Base-by-base conservation (phyloP, 140 eudicot genomes). In the Anethum foeniculum region DNA sequence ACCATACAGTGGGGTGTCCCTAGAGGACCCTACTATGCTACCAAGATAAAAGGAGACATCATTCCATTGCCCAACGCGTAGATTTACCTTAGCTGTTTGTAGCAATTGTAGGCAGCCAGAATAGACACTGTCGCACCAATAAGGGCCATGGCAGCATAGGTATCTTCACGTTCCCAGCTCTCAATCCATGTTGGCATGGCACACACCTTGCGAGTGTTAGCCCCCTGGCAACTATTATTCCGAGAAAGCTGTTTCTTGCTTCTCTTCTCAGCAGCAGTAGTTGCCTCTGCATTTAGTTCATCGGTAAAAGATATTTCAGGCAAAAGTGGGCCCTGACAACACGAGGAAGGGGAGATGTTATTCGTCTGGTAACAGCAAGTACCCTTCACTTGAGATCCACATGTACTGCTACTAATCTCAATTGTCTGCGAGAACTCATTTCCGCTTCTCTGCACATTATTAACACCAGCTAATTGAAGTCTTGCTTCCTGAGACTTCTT, bases 171-270 rank as follows among this genome's bases (percentile, higher is more conserved):
- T 81, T 95, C 99, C 99, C 97, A 95, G 74, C 86, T 85, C 81
- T 95, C 98, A n/a, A 88, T 80, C 99, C 99, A 95, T 7, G 99
- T 86, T 44, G 99, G 99, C 96, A 90, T 89, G 11, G 88, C 84
- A 80, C 90, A 88, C 39, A 83, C 96, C 84, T 85, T 95, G 46
- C 88, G 88, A n/a, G 87, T 49, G 2, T 86, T 30, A 34, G 71
- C 82, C 43, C 84, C 88, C 80, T 88, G 89, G 71, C 80, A 83
- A 80, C 85, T 88, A 36, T 86, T 82, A 38, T 78, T 90, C 44
- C 89, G 68, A 0, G 89, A 87, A 43, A 86, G 80, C 23, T 81
- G 96, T 81, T 87, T 92, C 85, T 84, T 86, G 85, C 43, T 58
- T 65, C 85, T 86, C 82, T 82, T 86, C 25, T 83, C 93, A 58